These are phyloP conservation scores for Fraxinus ornus DNA, from an alignment of 305 asterid genomes.

Conservation along the genomic window DNA sequence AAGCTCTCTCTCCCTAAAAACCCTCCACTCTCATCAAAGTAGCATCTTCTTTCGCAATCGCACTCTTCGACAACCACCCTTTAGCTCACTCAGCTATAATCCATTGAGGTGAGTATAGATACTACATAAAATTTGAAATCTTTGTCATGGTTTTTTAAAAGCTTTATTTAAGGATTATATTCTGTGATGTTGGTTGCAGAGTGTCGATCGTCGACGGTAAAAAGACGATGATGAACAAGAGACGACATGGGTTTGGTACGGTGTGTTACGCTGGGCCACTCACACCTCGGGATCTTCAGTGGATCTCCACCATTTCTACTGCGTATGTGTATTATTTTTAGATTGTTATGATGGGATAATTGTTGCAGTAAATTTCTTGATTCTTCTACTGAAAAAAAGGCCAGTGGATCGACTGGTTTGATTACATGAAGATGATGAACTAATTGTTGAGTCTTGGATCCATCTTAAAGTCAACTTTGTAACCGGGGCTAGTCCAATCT, in stretches of 20 bases:
- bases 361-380: not conserved
- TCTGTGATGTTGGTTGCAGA: slow-evolving; percentile 36
- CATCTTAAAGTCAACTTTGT: not conserved
- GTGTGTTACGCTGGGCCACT: slow-evolving; percentile 67
- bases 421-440: not conserved
- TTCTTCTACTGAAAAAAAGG: not conserved
- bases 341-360: not conserved
- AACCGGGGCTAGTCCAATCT: not conserved
- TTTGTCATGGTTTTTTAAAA: not conserved
- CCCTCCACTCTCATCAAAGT: slow-evolving; percentile 29
- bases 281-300: slow-evolving; percentile 59
- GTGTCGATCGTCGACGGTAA: slow-evolving; percentile 20
- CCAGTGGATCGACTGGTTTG: not conserved
- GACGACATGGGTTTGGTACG: slow-evolving; percentile 41
- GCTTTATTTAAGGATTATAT: slow-evolving; percentile 13
- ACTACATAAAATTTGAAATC: not conserved
- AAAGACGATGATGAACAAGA: slow-evolving; percentile 36
- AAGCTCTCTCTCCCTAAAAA: slow-evolving; percentile 10
- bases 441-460: slow-evolving; percentile 19
- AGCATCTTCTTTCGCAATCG: slow-evolving; percentile 30
- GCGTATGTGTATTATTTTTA: slow-evolving; percentile 44
- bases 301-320: slow-evolving; percentile 64
- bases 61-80: slow-evolving; percentile 23
- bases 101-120: slow-evolving; percentile 36
- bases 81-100: slow-evolving; percentile 31